Evolutionary conservation across 495 filamentous ascomycete species (phyloP), one percentile per base, ranked within the genome.

Genomic region (Annulohypoxylon stygium): DNA sequence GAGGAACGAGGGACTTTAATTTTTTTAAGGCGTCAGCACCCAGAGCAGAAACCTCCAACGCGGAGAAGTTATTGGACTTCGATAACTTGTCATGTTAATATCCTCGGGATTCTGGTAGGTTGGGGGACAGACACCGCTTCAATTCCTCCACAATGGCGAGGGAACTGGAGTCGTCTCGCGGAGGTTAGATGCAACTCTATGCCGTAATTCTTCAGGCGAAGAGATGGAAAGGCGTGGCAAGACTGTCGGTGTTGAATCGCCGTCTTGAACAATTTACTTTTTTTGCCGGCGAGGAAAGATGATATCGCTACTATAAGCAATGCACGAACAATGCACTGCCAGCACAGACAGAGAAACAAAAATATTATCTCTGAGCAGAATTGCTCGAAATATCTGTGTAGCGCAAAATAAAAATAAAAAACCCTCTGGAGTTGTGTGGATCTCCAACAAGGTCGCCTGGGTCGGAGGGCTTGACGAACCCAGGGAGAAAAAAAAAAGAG

Each of bases 61-160:
- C 81, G 85, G 86, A 86, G 84, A 87, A 78, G 78, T 80, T 79
- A 85, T 78, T 73, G 81, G 81, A 67, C 80, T 81, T 80, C 79
- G 83, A 81, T 84, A 83, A 83, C 82, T 82, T 80, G 82, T 87
- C 86, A 88, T 88, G 86, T 87, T 88, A 87, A 76, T 82, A 74
- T 80, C 71, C 71, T 78, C 70, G 65, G 69, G 64, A 67, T 75
- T 63, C 64, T 65, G 61, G 70, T 66, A 74, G 69, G 75, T 78
- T 62, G 76, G 74, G 69, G 68, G 76, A 70, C 74, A 74, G 75
- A 78, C 73, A 80, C 78, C 80, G 73, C 82, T 81, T 76, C 78
- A 79, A 76, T 75, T 81, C 79, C 75, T 81, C 75, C 81, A 72
- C 73, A 75, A 73, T 69, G 71, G 65, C 69, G 74, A 78, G 71